A percentile compares a stretch with the other conserved stretches of the same genome.
phyloP scores from a whole-genome alignment of 768 basidiomycete genomes.

The Boletus pseudopeckii region DNA sequence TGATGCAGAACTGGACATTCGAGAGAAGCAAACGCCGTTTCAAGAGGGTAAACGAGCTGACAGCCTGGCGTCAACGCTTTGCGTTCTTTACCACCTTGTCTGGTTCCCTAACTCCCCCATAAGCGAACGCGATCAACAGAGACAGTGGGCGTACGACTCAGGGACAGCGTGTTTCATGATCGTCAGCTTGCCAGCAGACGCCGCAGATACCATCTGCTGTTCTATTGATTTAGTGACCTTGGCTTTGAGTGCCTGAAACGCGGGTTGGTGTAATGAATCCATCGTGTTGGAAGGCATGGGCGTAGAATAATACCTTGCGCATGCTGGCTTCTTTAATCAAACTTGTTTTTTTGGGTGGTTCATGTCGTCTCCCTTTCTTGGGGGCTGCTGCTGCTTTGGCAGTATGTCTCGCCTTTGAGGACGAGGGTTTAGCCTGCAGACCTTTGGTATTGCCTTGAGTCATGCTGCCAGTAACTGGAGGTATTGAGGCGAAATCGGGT shows the following conservation, averaged over 20 bases:
- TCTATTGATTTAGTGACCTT: slow-evolving; percentile 94
- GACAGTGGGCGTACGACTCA: slow-evolving; percentile 22
- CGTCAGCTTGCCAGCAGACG: slow-evolving; percentile 84
- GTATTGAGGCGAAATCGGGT: background rate
- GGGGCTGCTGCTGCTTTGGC: slow-evolving; percentile 64
- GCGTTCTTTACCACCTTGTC: slow-evolving; percentile 15
- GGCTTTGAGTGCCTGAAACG: slow-evolving; percentile 67
- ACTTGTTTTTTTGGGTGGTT: slow-evolving; percentile 77
- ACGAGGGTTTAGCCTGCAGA: slow-evolving; percentile 50
- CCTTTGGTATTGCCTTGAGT: slow-evolving; percentile 86
- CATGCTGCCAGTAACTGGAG: slow-evolving; percentile 34
- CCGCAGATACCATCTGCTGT: slow-evolving; percentile 84
- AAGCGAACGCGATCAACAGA: background rate
- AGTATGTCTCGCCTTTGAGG: slow-evolving; percentile 49
- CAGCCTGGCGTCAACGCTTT: slow-evolving; percentile 16
- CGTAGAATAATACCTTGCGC: slow-evolving; percentile 54
- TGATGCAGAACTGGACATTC: background rate
- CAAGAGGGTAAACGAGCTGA: background rate
- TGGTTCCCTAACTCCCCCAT: slow-evolving; percentile 16
- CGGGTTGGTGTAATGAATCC: background rate
- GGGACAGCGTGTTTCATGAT: slow-evolving; percentile 75
- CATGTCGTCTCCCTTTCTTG: slow-evolving; percentile 76
- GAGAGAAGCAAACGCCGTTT: slow-evolving; percentile 5
- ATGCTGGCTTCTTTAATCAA: slow-evolving; percentile 73
- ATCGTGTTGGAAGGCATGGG: background rate